phyloP scores from a whole-genome alignment of 2,329 filamentous ascomycete genomes.

The Aureobasidium uvarum region DNA sequence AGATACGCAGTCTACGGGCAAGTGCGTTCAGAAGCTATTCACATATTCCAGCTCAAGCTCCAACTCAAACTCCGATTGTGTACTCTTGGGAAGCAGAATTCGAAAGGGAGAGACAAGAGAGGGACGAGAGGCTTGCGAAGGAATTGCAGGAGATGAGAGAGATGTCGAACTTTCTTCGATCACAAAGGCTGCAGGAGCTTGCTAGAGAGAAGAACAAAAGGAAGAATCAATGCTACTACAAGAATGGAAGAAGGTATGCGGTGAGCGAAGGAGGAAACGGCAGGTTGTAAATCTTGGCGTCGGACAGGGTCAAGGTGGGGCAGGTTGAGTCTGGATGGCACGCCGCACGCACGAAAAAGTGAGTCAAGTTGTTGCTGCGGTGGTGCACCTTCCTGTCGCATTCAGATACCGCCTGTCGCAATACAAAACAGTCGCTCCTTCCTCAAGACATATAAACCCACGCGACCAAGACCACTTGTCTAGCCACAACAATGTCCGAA shows the following conservation, averaged over 20 bases:
- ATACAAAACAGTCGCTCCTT: background rate
- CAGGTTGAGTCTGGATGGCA: background rate
- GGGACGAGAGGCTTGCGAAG: background rate
- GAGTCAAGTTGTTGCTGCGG: slow-evolving; percentile 12
- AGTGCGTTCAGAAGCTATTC: too few relatives aligned
- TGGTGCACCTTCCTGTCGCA: background rate
- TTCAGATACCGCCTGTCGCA: background rate
- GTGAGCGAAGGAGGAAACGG: background rate
- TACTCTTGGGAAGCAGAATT: background rate
- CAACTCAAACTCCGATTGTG: background rate
- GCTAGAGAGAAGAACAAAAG: background rate
- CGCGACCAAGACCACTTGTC: background rate
- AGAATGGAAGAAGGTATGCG: background rate
- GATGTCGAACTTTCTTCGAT: background rate
- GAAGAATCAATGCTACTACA: too few relatives aligned
- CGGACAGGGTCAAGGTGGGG: slow-evolving; percentile 14
- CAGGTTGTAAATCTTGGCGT: slow-evolving; percentile 8
- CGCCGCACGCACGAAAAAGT: slow-evolving; percentile 15
- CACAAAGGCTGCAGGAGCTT: background rate
- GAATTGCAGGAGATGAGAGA: background rate
- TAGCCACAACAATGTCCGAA: slow-evolving; percentile 22
- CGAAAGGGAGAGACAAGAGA: background rate
- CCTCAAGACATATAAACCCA: background rate
- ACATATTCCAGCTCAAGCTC: background rate
- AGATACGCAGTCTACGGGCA: background rate